Evolutionary conservation across 352 stramenopile species (phyloP).

Genomic region (Pythium volutum): DNA sequence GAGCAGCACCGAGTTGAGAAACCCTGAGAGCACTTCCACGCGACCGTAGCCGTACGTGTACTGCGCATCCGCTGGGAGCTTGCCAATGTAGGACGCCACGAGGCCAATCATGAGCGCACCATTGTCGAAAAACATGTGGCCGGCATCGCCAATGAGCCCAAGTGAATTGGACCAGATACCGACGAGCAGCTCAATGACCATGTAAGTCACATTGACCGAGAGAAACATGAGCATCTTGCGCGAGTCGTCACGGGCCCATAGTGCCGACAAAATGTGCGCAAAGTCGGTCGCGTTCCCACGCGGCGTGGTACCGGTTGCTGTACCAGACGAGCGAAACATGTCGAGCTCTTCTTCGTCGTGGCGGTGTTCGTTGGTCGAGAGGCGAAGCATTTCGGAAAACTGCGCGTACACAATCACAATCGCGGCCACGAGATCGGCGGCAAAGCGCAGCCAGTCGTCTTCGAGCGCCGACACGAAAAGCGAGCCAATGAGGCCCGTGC

Average conservation of each 20-base stretch:
- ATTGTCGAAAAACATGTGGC: slow-evolving; percentile 90
- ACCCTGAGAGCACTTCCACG: slow-evolving; percentile 84
- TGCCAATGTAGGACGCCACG: slow-evolving; percentile 77
- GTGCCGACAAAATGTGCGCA: slow-evolving; percentile 31
- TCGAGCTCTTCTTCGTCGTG: slow-evolving; percentile 36
- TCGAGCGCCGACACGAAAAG: slow-evolving; percentile 38
- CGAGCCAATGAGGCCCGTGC: slow-evolving; percentile 39
- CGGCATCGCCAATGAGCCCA: slow-evolving; percentile 81
- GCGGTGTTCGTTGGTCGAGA: slow-evolving; percentile 19
- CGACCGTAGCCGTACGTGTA: slow-evolving; percentile 87
- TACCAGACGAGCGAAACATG: slow-evolving; percentile 32
- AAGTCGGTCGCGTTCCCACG: slow-evolving; percentile 12
- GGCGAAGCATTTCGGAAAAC: slow-evolving; percentile 29
- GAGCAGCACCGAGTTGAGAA: slow-evolving; percentile 84
- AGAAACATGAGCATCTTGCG: slow-evolving; percentile 82
- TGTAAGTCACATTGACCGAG: slow-evolving; percentile 78
- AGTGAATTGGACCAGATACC: slow-evolving; percentile 85
- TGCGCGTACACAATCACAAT: slow-evolving; percentile 54
- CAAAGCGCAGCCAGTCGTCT: slow-evolving; percentile 49
- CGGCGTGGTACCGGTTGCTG: neutral
- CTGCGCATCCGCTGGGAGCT: slow-evolving; percentile 58
- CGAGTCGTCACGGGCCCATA: slow-evolving; percentile 60
- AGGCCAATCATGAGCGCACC: slow-evolving; percentile 82
- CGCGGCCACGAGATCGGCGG: slow-evolving; percentile 34
- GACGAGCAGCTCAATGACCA: slow-evolving; percentile 85